A percentile compares a stretch with the other conserved stretches of the same genome.
These are phyloP conservation scores for Dimargaris cristalligena DNA, from an alignment of 192 early-diverging fungal genomes.

Conservation along the genomic window DNA sequence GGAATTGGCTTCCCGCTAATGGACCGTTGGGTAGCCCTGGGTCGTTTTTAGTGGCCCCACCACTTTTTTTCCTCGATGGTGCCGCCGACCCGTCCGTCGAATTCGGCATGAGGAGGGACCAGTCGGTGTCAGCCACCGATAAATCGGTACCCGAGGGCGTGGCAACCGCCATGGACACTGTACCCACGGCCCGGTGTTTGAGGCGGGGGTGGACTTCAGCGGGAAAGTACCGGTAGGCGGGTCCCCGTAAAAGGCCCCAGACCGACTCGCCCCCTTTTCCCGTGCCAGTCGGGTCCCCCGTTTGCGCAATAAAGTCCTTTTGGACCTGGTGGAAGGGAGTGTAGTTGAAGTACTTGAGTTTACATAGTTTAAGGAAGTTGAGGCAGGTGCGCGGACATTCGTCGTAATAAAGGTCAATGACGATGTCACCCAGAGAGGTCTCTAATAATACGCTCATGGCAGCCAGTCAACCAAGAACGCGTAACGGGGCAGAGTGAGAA, in stretches of 20 bases:
- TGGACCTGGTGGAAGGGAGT: constrained; percentile 64
- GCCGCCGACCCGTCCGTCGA: constrained; percentile 16
- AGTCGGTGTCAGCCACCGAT: constrained; percentile 15
- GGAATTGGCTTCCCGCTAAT: constrained; percentile 66
- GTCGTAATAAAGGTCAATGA: constrained; percentile 67
- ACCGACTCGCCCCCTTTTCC: constrained; percentile 53
- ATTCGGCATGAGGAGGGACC: too few relatives aligned
- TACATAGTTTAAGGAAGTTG: constrained; percentile 83
- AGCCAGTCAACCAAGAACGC: background rate
- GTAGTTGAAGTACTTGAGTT: constrained; percentile 78
- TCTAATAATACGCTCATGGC: constrained; percentile 64
- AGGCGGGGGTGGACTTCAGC: constrained; percentile 67
- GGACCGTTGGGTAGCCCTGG: background rate
- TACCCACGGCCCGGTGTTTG: constrained; percentile 57
- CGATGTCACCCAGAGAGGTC: constrained; percentile 78
- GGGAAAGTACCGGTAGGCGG: constrained; percentile 41
- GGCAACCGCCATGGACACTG: constrained; percentile 57
- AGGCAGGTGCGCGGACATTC: constrained; percentile 46
- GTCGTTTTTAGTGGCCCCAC: constrained; percentile 17
- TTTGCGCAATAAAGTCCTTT: constrained; percentile 61
- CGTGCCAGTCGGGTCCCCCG: constrained; percentile 56
- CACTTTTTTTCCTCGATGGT: constrained; percentile 15
- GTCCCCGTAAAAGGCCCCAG: constrained; percentile 46
- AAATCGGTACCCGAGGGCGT: constrained; percentile 12
- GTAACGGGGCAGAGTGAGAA: too few relatives aligned